Base-by-base conservation (phyloP, 2,329 filamentous ascomycete species). In the Elsinoe perseae region DNA sequence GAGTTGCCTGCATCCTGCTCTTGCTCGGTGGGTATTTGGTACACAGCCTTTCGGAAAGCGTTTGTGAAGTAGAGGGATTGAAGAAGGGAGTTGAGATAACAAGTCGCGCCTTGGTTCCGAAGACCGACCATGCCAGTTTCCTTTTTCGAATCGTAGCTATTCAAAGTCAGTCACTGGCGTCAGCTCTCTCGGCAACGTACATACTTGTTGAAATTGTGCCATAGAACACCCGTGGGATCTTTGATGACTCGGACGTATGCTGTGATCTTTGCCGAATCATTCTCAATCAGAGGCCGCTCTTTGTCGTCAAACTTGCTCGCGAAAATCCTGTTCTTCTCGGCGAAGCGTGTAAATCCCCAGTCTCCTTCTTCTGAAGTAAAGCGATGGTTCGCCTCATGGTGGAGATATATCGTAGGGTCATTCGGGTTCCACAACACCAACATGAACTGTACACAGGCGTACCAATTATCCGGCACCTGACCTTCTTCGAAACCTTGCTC, bases 331-430 rank as follows among this genome's bases (percentile, higher is more conserved):
- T 89, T 81, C 50, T 95, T 80, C 69, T 97, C 93, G 10, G 90
- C 84, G 68, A 97, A 98, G 56, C 92, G 79, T n/a, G 93, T 98
- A 70, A 98, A 98, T 1, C 93, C 93, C 93, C 93, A 98, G 66
- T 98, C 93, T 21, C 89, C 90, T 71, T 98, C 93, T 42, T 97
- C 93, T 61, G 87, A 88, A 3, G 90, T 97, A 71, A 97, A 98
- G 58, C 93, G 86, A 69, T 98, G 93, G 64, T 91, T 89, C n/a
- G 93, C 93, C 42, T 78, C 79, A 65, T 95, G 87, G 52, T 79
- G 79, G 36, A 80, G 72, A 70, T 86, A 89, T 64, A 96, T 80
- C 60, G 83, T 84, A n/a, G 93, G 92, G 65, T 96, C 89, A 67
- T 92, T 89, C 44, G 86, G 85, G 70, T 97, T 98, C 85, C 89